Evolutionary conservation across 768 basidiomycete species (phyloP), one percentile per base, ranked within the genome.

Genomic region (Russula sp.): DNA sequence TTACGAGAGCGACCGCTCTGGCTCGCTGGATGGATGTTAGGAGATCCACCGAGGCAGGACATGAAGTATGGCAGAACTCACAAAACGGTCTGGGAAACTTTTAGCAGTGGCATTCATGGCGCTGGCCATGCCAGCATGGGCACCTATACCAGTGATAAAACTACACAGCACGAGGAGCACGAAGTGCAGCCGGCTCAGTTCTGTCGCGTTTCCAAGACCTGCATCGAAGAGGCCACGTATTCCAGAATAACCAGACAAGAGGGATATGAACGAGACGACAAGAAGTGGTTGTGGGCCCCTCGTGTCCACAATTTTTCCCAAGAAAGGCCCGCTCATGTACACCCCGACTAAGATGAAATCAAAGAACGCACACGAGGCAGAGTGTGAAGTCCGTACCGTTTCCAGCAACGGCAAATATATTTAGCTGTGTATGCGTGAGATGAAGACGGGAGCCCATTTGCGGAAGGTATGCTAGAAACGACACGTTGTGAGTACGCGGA

Each of bases 61-160:
- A 39, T 13, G 9, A 14, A 16, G 18, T 16, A 47, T 18, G 32
- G n/a, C 16, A 55, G 45, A 9, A 75, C 86, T 60, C 65, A 90
- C 89, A 42, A 81, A 78, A 47, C 74, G 74, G 62, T 91, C 85
- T 0, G 89, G 84, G 66, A 93, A 94, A 20, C 84, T 83, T 66
- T 89, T 93, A 0, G 93, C 94, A 0, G 88, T 88, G 2, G 88
- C 77, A 69, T 95, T 97, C 22, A 94, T 76, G 0, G 84, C 78
- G n/a, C 85, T 79, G 0, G 79, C 75, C 5, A 90, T 72, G 0
- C 90, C 92, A 2, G 81, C 86, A 61, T 86, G 87, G 0, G 86
- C 87, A 0, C 92, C 94, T 2, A 81, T 73, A 0, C 94, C 94
- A 0, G 89, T 92, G 68, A 90, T 74, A 71, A 82, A 87, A 58